Conservation (phyloP, 441 rosid species). For the Adansonia madagascariensis region DNA sequence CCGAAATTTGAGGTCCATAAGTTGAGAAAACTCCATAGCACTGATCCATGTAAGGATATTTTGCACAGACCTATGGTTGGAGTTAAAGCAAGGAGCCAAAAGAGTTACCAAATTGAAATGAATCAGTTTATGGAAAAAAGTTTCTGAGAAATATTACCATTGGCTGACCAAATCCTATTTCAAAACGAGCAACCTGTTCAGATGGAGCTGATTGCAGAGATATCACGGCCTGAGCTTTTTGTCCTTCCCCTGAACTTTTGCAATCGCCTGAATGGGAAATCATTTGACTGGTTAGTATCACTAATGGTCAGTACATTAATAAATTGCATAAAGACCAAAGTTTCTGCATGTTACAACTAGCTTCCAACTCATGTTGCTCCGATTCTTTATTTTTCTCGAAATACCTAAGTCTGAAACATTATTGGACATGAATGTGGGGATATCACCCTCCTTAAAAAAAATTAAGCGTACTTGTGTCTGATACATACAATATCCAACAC, state of each 20-base stretch:
- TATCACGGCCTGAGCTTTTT: constrained; percentile 51
- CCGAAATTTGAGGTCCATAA: constrained; percentile 67
- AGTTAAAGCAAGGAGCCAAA: constrained; percentile 22
- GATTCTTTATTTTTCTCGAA: too few species aligned
- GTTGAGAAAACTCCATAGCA: constrained; percentile 71
- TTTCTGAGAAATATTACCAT: constrained; percentile 43
- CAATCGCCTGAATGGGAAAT: constrained; percentile 52
- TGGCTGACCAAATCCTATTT: constrained; percentile 67
- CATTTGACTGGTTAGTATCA: constrained; percentile 18
- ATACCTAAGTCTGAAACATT: too few species aligned
- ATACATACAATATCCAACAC: too few species aligned
- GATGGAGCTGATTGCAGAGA: constrained; percentile 56
- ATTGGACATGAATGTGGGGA: too few species aligned
- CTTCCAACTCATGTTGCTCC: too few species aligned
- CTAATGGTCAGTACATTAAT: constrained; percentile 5
- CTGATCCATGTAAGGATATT: constrained; percentile 64
- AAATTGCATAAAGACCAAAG: neutral
- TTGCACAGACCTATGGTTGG: constrained; percentile 55
- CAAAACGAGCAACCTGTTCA: constrained; percentile 51
- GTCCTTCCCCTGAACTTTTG: constrained; percentile 53
- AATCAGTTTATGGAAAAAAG: constrained; percentile 10
- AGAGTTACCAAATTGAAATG: constrained; percentile 7
- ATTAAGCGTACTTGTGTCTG: too few species aligned
- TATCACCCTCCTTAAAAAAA: too few species aligned
- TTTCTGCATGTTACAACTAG: neutral